Evolutionary conservation across 495 filamentous ascomycete species (phyloP).

Genomic region (Talaromyces liani): DNA sequence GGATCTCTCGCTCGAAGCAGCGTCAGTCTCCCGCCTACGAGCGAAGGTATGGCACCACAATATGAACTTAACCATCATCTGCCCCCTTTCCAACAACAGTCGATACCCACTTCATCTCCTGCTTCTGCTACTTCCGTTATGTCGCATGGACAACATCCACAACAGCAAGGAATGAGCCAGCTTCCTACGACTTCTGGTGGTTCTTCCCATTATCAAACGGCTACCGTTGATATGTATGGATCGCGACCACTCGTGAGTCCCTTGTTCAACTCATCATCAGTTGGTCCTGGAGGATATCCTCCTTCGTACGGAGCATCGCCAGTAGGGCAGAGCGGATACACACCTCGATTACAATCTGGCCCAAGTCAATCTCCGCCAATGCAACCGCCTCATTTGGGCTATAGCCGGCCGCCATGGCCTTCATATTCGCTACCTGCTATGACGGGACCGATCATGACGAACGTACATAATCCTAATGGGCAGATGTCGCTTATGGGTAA

Average conservation of each 20-base stretch:
- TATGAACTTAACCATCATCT: slow-evolving; percentile 52
- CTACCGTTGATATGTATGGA: slow-evolving; percentile 55
- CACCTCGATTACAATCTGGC: slow-evolving; percentile 21
- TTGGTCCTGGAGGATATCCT: slow-evolving; percentile 50
- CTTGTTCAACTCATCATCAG: slow-evolving; percentile 48
- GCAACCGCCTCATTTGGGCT: slow-evolving; percentile 38
- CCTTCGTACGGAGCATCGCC: slow-evolving; percentile 47
- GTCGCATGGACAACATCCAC: slow-evolving; percentile 22
- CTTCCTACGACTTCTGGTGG: slow-evolving; percentile 43
- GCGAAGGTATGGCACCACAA: slow-evolving; percentile 36
- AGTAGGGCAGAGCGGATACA: slow-evolving; percentile 44
- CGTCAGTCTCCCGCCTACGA: slow-evolving; percentile 44
- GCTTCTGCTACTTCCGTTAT: slow-evolving; percentile 19
- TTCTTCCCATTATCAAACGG: slow-evolving; percentile 48
- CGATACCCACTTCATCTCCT: slow-evolving; percentile 39
- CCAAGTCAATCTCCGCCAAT: slow-evolving; percentile 40
- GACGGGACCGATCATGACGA: slow-evolving; percentile 67
- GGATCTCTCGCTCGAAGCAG: slow-evolving; percentile 35
- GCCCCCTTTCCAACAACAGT: slow-evolving; percentile 47
- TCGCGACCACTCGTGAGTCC: slow-evolving; percentile 53
- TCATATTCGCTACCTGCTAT: slow-evolving; percentile 52
- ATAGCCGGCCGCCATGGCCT: slow-evolving; percentile 44
- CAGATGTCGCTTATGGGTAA: slow-evolving; percentile 63
- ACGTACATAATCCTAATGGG: slow-evolving; percentile 63
- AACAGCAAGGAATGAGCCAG: slow-evolving; percentile 28